Base-by-base conservation (phyloP, 805 yeast species). In the Pichia sporocuriosa region DNA sequence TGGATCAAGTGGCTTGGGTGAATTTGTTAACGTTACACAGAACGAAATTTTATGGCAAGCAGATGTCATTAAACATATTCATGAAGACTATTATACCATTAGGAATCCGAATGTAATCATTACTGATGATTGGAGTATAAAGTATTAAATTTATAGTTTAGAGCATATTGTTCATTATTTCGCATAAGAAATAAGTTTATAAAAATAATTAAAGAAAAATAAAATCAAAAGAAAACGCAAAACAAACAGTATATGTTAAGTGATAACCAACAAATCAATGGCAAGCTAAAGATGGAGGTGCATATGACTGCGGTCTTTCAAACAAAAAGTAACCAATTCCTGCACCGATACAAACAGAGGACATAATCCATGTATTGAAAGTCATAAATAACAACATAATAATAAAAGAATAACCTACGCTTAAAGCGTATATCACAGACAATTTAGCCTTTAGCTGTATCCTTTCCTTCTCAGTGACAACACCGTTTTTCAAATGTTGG, bases 91-190 rank as follows among this genome's bases (percentile, higher is more conserved):
- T 30, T 41, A 32, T 6, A 47, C 62, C 4, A 66, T 83, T 25
- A 65, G 73, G 44, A 72, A 75, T 45, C 84, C 87, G 23, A 50
- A 50, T 11, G 63, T 81, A n/a, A 42, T 55, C 4, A 56, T 81
- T 37, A 66, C 65, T 46, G 42, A 59, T 19, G 61, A 62, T 17
- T 81, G 86, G 85, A 53, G 35, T 17, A 51, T 61, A 35, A 37
- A 35, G 1, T 44, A 56, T 15, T 39, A 28, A 27, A 27, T 8
- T 5, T 16, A 8, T 17, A 13, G 24, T 20, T 20, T 22, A 15
- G 15, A 21, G 11, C 22, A 20, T 13, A 32, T 19, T n/a, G n/a
- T n/a, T n/a, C n/a, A n/a, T n/a, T n/a, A n/a, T n/a, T n/a, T n/a
- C n/a, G n/a, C n/a, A n/a, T n/a, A n/a, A n/a, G 21, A n/a, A 24